Base-by-base conservation (phyloP, 2,329 filamentous ascomycete species). In the Sordariomycetes sp. region DNA sequence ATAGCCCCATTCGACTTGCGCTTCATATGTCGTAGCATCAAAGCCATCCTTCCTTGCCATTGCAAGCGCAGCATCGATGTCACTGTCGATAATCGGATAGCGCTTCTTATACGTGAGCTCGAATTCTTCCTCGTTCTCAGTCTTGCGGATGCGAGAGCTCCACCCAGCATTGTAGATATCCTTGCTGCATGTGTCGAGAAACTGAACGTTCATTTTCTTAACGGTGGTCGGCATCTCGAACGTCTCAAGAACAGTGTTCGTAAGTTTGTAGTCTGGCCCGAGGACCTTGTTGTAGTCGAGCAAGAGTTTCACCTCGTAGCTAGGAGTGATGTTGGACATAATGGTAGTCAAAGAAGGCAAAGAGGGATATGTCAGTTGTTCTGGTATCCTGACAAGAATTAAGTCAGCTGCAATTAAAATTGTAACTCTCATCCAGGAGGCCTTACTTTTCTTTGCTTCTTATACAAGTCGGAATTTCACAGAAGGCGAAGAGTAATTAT, bases 61-160 rank as follows among this genome's bases (percentile, higher is more conserved):
- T 25, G 60, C 66, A 25, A 71, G 64, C 32, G 68, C 64, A 43
- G 62, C 65, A 46, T 68, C 61, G 60, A 71, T 67, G 35, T 69
- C 61, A 43, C 62, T 64, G 43, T 61, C 61, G 22, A 51, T 58
- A 55, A 71, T 65, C 22, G 63, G 32, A 61, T 71, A 71, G 18
- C 71, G 67, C 63, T 70, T 71, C 64, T 73, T 73, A 63, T 71
- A 73, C 4, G 70, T 73, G n/a, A 72, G 62, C 62, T 72, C 71
- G 53, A 71, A 69, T 20, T 65, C 63, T 48, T 59, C 57, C 43
- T 69, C 63, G 54, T 63, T 65, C 60, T 72, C 68, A 5, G 58
- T 65, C 58, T 71, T 72, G 61, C 71, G 70, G 58, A 73, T 70
- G 55, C 71, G 70, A 20, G 64, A 64, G 59, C 63, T 71, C 71